Base-by-base conservation (phyloP, 2,329 filamentous ascomycete genomes). In the Alternaria panax region DNA sequence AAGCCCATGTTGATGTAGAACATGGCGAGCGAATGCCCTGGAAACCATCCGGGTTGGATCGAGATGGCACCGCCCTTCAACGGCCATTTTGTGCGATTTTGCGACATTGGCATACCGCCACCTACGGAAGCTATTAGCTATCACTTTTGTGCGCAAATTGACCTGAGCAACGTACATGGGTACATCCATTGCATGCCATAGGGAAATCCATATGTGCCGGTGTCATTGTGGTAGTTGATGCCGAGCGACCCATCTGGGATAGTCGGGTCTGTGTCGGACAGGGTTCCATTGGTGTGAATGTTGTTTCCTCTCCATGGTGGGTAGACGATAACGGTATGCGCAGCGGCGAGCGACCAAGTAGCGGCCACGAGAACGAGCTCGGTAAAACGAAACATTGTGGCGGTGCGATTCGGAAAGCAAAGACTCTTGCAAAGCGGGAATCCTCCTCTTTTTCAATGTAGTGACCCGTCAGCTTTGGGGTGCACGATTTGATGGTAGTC, bases 161-260 rank as follows among this genome's bases (percentile, higher is more conserved):
- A 16, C 20, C 54, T 24, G 27, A 34, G 41, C n/a, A 11, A 82
- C 92, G 81, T 83, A 97, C 93, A 97, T 79, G 93, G 93, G 82
- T 96, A 97, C 77, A 89, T 88, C 93, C 93, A 97, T 82, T 96
- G 91, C 91, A 95, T 94, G 80, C 93, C 93, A 68, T 91, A 96
- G 2, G 93, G 93, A 69, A 87, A 95, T 0, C 80, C 73, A 18
- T 75, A 71, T 16, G 81, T 80, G 22, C 79, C 80, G 54, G 84
- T 84, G 18, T 79, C 80, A 52, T 85, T 84, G 24, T 69, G 62
- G 34, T 73, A 76, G 55, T 78, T 80, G 27, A 80, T 81, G 5
- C 83, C 84, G 4, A 88, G 68, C 8, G 79, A 77, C 12, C 75
- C 74, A 1, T 79, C 73, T 16, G 77, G 74, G 40, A 79, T 69